phyloP scores from a whole-genome alignment of 345 rosid genomes.

The Brassica cretica region DNA sequence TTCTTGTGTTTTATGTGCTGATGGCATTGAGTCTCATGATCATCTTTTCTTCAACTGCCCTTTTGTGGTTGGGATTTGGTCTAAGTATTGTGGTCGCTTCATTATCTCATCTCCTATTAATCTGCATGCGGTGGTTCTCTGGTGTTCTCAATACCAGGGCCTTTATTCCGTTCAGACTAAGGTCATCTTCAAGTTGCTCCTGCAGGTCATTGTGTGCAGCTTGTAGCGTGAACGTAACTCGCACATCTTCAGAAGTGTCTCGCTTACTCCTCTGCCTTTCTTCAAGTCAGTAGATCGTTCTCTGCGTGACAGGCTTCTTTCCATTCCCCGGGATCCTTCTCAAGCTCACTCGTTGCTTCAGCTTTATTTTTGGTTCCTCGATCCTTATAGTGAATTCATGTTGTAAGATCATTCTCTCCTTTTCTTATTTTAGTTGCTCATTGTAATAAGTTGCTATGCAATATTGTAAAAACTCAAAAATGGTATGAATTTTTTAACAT shows the following conservation, averaged over 20 bases:
- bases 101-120: too few species aligned
- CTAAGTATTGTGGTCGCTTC: background rate
- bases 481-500: background rate
- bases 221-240: background rate
- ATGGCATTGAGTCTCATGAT: background rate
- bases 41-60: background rate
- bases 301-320: background rate
- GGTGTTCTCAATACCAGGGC: too few species aligned
- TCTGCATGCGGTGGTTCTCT: too few species aligned
- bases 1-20: background rate
- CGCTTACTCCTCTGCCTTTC: background rate
- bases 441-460: background rate
- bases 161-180: too few species aligned
- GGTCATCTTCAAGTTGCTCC: background rate
- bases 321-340: background rate
- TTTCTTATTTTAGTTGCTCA: background rate
- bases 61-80: background rate
- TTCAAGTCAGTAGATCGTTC: background rate
- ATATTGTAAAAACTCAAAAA: background rate
- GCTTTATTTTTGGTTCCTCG: too few species aligned
- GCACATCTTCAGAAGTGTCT: background rate
- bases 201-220: background rate
- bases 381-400: too few species aligned
- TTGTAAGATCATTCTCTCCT: too few species aligned
- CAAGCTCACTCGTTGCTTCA: background rate